These are phyloP conservation scores for Beverwykella pulmonaria DNA, from an alignment of 495 filamentous ascomycete species.

Conservation along the genomic window DNA sequence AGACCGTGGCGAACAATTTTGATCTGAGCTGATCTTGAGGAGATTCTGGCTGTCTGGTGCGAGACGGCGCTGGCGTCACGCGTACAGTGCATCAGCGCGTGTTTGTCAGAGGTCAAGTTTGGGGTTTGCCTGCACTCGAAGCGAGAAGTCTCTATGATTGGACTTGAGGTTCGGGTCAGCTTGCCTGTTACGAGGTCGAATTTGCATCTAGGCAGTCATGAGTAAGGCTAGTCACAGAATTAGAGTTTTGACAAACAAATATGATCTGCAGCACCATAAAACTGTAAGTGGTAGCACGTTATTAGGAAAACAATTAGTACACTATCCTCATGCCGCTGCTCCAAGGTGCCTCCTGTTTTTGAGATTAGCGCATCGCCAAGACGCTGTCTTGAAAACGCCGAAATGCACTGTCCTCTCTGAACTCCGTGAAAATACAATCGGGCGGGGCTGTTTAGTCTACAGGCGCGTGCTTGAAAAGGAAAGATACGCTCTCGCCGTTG, in stretches of 20 bases:
- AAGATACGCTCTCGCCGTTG: conserved; percentile 92
- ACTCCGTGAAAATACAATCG: not conserved
- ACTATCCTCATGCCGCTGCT: not conserved
- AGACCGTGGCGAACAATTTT: too few species aligned
- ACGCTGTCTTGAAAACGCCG: not conserved
- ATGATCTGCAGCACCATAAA: not conserved
- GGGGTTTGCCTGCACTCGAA: not conserved
- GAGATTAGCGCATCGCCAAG: not conserved
- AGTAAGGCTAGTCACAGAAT: not conserved
- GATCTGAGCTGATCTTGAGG: too few species aligned
- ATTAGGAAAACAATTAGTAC: not conserved
- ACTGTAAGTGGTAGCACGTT: not conserved
- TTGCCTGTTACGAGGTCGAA: not conserved
- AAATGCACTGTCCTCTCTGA: not conserved
- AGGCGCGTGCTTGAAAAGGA: conserved; percentile 90
- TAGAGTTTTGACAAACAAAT: not conserved
- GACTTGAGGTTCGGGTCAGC: not conserved
- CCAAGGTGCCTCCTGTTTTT: not conserved
- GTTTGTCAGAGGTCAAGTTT: not conserved
- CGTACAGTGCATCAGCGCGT: not conserved
- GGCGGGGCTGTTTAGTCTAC: conserved; percentile 33
- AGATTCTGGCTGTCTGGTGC: too few species aligned
- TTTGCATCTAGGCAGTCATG: not conserved
- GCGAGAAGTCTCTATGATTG: not conserved
- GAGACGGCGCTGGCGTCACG: not conserved